Base-by-base conservation (phyloP, 176 grass and related monocot species). In the Bromus sterilis region DNA sequence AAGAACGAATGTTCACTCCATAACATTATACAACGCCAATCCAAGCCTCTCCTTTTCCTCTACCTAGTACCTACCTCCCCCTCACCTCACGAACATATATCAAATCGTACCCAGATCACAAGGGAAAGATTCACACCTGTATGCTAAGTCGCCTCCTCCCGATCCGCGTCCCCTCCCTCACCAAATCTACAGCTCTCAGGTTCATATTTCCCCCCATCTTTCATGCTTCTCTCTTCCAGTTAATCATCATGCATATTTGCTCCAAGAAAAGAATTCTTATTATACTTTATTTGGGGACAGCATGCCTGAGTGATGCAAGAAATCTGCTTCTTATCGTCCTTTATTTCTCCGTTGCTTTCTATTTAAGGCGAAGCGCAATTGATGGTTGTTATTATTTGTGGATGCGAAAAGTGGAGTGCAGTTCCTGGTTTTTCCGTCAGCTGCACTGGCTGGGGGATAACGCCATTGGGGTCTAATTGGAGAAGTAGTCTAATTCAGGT, bases 131-230 rank as follows among this genome's bases (percentile, higher is more conserved):
- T 10, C 16, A 9, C 31, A n/a, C 65, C 26, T 51, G 53, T 34
- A 71, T 72, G 73, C 40, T n/a, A 29, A 49, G 60, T 75, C 56
- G 81, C 59, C 46, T 74, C 51, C 59, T 78, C 43, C 28, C 36
- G 1, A 23, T 15, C 41, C 32, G 23, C 77, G 68, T 76, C 76
- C 24, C 77, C 6, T 85, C 32, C 39, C 49, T 53, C 61, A 21
- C 48, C 39, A 89, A 76, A 20, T 20, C 20, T 37, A 5, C 51
- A 36, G 32, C 70, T 81, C 51, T 18, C 53, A 80, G 87, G 87
- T 85, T 41, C 61, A 56, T 2, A 56, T 39, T 79, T 59, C 1
- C 35, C 7, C n/a, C 43, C 41, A 7, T 80, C 29, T 56, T 36
- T 4, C 14, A 11, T 26, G 15, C 62, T 14, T 30, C 2, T 24